These are phyloP conservation scores for Myxozyma kluyveri DNA, from an alignment of 805 yeast species.

Conservation along the genomic window DNA sequence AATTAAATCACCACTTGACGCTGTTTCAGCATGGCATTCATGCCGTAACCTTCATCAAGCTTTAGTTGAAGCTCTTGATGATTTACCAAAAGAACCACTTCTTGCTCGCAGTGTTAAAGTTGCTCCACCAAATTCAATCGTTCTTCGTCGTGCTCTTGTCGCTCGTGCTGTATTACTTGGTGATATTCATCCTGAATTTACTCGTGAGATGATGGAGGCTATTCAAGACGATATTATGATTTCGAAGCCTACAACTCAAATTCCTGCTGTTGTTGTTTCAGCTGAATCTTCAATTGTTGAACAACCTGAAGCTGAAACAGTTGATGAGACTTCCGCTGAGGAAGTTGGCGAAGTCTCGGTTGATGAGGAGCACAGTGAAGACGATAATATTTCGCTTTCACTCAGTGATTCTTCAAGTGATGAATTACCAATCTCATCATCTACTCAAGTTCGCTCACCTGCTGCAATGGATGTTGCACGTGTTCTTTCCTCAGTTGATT, in stretches of 20 bases:
- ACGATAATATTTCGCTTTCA: constrained; percentile 6
- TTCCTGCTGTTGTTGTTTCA: background rate
- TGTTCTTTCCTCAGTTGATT: constrained; percentile 31
- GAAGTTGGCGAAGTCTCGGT: constrained; percentile 9
- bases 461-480: constrained; percentile 7
- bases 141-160: constrained; percentile 34
- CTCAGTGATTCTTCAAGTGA: constrained; percentile 7
- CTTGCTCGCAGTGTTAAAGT: constrained; percentile 27
- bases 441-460: background rate
- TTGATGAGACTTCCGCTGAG: constrained; percentile 9
- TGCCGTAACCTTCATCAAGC: constrained; percentile 31
- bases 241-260: constrained; percentile 3
- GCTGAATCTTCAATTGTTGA: background rate
- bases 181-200: constrained; percentile 26
- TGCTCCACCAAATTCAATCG: constrained; percentile 35
- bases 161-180: constrained; percentile 35
- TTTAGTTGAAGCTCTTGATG: constrained; percentile 28
- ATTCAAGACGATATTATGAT: constrained; percentile 28
- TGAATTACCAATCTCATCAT: background rate
- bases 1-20: constrained; percentile 34
- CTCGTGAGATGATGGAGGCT: constrained; percentile 31
- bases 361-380: background rate
- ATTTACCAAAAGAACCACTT: constrained; percentile 6
- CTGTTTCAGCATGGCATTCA: constrained; percentile 36
- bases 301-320: background rate